Evolutionary conservation across 2,329 filamentous ascomycete genomes (phyloP).

Genomic region (Penicillium sumatraense): DNA sequence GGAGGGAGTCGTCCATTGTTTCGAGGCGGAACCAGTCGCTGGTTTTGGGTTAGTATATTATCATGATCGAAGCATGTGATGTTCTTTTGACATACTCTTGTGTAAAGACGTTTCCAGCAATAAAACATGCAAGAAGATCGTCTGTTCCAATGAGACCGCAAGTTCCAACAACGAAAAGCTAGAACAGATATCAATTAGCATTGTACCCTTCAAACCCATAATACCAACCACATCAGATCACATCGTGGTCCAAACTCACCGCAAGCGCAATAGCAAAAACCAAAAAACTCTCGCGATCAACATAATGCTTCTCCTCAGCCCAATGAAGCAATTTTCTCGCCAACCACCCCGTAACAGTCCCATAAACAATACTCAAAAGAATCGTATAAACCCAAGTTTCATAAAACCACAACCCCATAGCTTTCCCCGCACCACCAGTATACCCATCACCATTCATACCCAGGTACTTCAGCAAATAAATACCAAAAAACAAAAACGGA

Average conservation of each 20-base stretch:
- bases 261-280: conserved; percentile 85
- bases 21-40: conserved; percentile 88
- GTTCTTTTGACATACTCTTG: conserved; percentile 82
- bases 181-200: not conserved
- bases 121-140: conserved; percentile 89
- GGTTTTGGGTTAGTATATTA: conserved; percentile 20
- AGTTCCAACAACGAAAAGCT: conserved; percentile 83
- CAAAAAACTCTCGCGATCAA: conserved; percentile 85
- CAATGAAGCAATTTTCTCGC: conserved; percentile 82
- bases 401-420: conserved; percentile 80
- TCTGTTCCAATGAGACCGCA: conserved; percentile 87
- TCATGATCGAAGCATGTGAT: too few species aligned
- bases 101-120: conserved; percentile 88
- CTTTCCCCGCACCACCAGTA: conserved; percentile 64
- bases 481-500: conserved; percentile 81
- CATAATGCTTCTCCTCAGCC: conserved; percentile 78
- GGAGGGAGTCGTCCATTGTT: conserved; percentile 87
- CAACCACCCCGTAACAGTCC: conserved; percentile 76
- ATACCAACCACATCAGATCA: too few species aligned
- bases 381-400: conserved; percentile 87
- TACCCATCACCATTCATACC: conserved; percentile 61
- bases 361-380: conserved; percentile 76
- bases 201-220: too few species aligned
- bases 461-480: conserved; percentile 81
- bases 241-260: conserved; percentile 56